Evolutionary conservation across 2,329 filamentous ascomycete genomes (phyloP).

Genomic region (Cytospora piceae): DNA sequence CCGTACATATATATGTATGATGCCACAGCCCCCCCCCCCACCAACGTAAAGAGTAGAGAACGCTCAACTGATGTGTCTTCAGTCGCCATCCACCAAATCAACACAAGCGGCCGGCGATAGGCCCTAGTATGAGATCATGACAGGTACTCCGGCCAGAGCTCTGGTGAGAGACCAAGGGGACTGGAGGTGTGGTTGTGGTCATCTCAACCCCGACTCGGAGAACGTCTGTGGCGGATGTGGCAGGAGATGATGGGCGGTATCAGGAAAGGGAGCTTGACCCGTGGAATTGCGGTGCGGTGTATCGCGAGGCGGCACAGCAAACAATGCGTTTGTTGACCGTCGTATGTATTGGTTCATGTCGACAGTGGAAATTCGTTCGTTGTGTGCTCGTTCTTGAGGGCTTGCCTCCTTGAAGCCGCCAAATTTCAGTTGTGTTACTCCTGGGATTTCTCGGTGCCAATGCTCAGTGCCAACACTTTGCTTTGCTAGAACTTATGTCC

Average conservation of each 20-base stretch:
- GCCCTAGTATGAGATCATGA: slow-evolving; percentile 23
- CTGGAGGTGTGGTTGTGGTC: slow-evolving; percentile 27
- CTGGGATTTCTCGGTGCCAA: background rate
- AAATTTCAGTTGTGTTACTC: background rate
- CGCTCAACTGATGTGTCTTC: background rate
- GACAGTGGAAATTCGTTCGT: background rate
- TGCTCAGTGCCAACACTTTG: background rate
- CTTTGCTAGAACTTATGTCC: background rate
- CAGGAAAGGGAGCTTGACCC: background rate
- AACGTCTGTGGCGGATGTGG: slow-evolving; percentile 26
- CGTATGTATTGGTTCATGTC: background rate
- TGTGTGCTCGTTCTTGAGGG: background rate
- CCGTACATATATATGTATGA: background rate
- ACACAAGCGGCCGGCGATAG: background rate
- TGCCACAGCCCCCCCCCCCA: background rate
- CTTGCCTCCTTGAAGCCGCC: background rate
- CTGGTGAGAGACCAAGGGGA: slow-evolving; percentile 25
- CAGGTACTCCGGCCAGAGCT: slow-evolving; percentile 25
- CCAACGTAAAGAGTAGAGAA: background rate
- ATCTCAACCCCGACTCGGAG: slow-evolving; percentile 29
- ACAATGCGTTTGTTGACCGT: background rate
- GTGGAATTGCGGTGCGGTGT: background rate
- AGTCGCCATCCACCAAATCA: slow-evolving; percentile 2
- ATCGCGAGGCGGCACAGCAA: background rate
- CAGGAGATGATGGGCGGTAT: slow-evolving; percentile 19